Conservation (phyloP, 2,329 filamentous ascomycete species). For the Botrytis deweyae region DNA sequence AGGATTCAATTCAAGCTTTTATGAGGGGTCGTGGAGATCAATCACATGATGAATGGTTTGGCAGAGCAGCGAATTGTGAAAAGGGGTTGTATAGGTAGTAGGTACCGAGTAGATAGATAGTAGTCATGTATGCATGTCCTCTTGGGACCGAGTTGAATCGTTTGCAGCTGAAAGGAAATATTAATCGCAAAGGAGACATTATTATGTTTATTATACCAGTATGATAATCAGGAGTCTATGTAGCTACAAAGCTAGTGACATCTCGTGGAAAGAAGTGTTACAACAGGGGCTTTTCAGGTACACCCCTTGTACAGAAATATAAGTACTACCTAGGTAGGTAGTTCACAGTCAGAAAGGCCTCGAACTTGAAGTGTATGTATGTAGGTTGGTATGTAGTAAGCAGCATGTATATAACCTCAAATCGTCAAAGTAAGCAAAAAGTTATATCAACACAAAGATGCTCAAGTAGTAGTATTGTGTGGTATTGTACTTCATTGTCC, state of each 20-base stretch:
- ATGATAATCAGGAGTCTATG: background rate
- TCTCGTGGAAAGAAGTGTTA: background rate
- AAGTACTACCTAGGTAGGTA: too few relatives aligned
- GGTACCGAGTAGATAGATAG: background rate
- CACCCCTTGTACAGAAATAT: background rate
- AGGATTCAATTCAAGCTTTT: background rate
- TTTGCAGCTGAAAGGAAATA: background rate
- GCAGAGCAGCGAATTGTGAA: background rate
- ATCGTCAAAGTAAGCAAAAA: background rate
- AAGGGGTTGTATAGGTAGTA: background rate
- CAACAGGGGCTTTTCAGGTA: background rate
- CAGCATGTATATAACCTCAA: background rate
- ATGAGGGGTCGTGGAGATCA: conserved; percentile 8
- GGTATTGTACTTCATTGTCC: background rate
- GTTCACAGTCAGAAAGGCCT: background rate
- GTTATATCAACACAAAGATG: background rate
- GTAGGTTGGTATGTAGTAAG: background rate
- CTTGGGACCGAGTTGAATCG: background rate
- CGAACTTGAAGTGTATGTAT: background rate
- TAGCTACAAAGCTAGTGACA: background rate
- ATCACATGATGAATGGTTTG: conserved; percentile 7
- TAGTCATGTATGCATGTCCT: background rate
- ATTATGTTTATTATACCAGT: background rate
- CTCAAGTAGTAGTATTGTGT: background rate
- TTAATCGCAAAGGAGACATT: background rate